A percentile compares a stretch with the other conserved stretches of the same genome.
Evolutionary conservation across 2,329 filamentous ascomycete species (phyloP).

Genomic region (Alternaria sp.): DNA sequence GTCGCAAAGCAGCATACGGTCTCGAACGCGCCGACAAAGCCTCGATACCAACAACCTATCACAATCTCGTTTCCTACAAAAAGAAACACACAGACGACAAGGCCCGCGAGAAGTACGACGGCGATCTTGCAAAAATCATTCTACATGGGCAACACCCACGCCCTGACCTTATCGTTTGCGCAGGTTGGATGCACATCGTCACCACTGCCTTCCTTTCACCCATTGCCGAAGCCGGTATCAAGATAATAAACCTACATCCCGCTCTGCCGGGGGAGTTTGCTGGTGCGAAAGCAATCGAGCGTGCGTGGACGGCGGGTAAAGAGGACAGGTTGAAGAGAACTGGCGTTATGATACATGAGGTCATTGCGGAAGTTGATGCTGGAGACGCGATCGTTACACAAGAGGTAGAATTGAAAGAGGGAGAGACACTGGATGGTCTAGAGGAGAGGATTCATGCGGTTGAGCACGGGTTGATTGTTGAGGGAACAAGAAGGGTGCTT

Average conservation of each 20-base stretch:
- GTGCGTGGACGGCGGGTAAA: constrained; percentile 78
- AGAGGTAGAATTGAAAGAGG: constrained; percentile 71
- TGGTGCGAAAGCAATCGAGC: constrained; percentile 78
- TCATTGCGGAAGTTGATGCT: constrained; percentile 78
- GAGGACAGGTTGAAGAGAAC: constrained; percentile 72
- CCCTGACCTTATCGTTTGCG: constrained; percentile 80
- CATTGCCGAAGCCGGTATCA: constrained; percentile 67
- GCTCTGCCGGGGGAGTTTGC: constrained; percentile 78
- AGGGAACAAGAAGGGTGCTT: constrained; percentile 69
- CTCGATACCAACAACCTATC: constrained; percentile 77
- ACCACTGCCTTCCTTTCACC: constrained; percentile 74
- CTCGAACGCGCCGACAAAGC: constrained; percentile 68
- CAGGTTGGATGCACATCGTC: constrained; percentile 87
- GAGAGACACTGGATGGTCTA: constrained; percentile 67
- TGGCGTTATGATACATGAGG: constrained; percentile 90
- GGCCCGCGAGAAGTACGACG: constrained; percentile 76
- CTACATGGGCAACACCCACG: constrained; percentile 60
- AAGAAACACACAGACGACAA: constrained; percentile 65
- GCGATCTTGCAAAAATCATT: constrained; percentile 74
- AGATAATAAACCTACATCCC: constrained; percentile 85
- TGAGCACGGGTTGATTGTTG: constrained; percentile 82
- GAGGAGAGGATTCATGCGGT: constrained; percentile 76
- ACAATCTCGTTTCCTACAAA: constrained; percentile 81
- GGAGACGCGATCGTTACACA: constrained; percentile 75
- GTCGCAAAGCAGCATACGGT: constrained; percentile 68